A percentile compares a stretch with the other conserved stretches of the same genome.
These are phyloP conservation scores for Arabidopsis arenosa DNA, from an alignment of 345 rosid species.

Conservation along the genomic window DNA sequence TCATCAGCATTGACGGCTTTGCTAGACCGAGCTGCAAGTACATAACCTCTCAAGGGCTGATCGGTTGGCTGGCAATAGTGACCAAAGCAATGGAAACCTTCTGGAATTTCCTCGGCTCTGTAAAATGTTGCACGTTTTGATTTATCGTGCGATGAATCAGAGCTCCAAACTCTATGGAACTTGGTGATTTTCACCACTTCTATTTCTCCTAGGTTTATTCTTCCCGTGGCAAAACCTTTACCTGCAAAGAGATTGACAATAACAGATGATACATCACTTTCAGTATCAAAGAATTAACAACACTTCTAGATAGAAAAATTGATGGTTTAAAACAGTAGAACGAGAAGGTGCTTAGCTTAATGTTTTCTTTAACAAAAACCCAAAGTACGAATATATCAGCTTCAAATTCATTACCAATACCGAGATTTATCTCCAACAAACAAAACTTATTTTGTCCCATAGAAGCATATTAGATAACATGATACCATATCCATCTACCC, in stretches of 20 bases:
- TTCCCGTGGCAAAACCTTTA: constrained; percentile 68
- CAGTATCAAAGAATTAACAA: constrained; percentile 26
- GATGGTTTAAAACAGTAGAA: not conserved
- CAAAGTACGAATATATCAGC: not conserved
- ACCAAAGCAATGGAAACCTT: constrained; percentile 77
- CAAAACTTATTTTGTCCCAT: constrained; percentile 8
- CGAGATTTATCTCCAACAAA: not conserved
- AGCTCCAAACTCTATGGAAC: constrained; percentile 73
- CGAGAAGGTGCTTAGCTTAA: not conserved
- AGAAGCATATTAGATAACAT: not conserved
- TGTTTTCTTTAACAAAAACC: constrained; percentile 8
- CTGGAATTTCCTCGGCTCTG: constrained; percentile 67
- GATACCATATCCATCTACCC: not conserved
- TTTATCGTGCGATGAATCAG: constrained; percentile 51
- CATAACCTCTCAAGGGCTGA: constrained; percentile 68
- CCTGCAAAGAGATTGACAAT: constrained; percentile 52
- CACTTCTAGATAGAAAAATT: not conserved
- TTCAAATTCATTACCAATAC: constrained; percentile 2
- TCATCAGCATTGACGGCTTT: constrained; percentile 35
- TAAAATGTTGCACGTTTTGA: constrained; percentile 63
- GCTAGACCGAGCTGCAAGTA: constrained; percentile 62
- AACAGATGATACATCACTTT: constrained; percentile 23
- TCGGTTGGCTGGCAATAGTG: constrained; percentile 73
- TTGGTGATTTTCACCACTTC: constrained; percentile 65
- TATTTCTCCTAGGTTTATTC: constrained; percentile 69